Evolutionary conservation across 331 rosid genomes (phyloP), one percentile per base, ranked within the genome.

Genomic region (Cydonia oblonga): DNA sequence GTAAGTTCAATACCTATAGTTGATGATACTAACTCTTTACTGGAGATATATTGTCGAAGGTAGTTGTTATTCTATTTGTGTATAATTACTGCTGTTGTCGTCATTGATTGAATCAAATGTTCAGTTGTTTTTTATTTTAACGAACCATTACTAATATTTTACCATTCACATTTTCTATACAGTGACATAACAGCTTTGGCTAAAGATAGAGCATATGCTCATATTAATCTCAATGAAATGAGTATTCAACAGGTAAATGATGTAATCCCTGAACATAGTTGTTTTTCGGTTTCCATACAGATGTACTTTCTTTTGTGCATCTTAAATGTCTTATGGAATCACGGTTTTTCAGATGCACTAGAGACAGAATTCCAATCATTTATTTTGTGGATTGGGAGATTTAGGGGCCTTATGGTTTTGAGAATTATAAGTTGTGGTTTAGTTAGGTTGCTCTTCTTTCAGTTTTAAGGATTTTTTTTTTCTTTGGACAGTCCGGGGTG

Each of bases 161-260:
- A 33, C 42, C 52, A 7, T 66, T 70, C 32, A 68, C 33, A 28
- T 67, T 80, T 65, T 82, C 28, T 81, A 67, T 69, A 62, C 87
- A 95, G 99, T 81, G 99, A 95, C 81, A 95, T 95, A 80, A 95
- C 97, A 61, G 96, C 99, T 74, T 87, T 95, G 90, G 99, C 99
- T 63, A 95, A 84, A 86, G 99, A 90, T 86, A 91, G 90, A 82
- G 91, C 91, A 58, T 95, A 95, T 75, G 84, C 99, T 38, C 96
- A 82, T 56, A 87, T 88, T 62, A 91, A 91, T 81, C 92, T 95
- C 46, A 96, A 95, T 72, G 99, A 91, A 75, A 88, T 95, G 90
- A 95, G 96, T 60, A 85, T 95, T 79, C 96, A 95, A 76, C 97
- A 89, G 96, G 99, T 87, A 75, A 78, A 60, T 51, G 44, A 49